Conservation (phyloP, 179 eudicot genomes). For the Gypsophila paniculata region DNA sequence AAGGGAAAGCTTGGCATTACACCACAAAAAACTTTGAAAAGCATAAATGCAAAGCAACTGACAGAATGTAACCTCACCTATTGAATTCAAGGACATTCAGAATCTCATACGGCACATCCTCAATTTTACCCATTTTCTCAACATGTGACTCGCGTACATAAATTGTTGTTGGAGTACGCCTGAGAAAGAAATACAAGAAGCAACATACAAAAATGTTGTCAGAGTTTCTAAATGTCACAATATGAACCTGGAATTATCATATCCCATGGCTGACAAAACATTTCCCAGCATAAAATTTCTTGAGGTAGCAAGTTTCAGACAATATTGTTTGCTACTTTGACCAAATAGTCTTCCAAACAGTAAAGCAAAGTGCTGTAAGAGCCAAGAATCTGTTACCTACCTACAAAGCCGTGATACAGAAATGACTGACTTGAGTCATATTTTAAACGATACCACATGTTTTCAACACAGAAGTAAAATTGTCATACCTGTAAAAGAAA, state of each 20-base stretch:
- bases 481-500: conserved; percentile 79
- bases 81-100: conserved; percentile 94
- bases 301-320: conserved; percentile 2
- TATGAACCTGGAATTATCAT: neutral
- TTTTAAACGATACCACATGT: neutral
- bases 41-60: conserved; percentile 3
- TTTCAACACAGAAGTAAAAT: conserved; percentile 10
- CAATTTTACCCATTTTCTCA: conserved; percentile 77
- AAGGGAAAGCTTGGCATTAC: conserved; percentile 18
- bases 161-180: conserved; percentile 92
- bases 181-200: conserved; percentile 30
- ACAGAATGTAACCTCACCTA: conserved; percentile 49
- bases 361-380: conserved; percentile 1
- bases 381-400: neutral
- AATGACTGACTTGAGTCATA: neutral
- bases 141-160: conserved; percentile 95
- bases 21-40: neutral
- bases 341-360: neutral
- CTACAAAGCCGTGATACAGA: neutral
- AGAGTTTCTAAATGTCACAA: neutral
- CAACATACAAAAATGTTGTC: neutral
- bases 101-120: conserved; percentile 82
- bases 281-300: neutral
- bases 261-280: neutral
- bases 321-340: neutral